Evolutionary conservation across 805 yeast species (phyloP).

Genomic region (Alloascoidea hylecoeti): DNA sequence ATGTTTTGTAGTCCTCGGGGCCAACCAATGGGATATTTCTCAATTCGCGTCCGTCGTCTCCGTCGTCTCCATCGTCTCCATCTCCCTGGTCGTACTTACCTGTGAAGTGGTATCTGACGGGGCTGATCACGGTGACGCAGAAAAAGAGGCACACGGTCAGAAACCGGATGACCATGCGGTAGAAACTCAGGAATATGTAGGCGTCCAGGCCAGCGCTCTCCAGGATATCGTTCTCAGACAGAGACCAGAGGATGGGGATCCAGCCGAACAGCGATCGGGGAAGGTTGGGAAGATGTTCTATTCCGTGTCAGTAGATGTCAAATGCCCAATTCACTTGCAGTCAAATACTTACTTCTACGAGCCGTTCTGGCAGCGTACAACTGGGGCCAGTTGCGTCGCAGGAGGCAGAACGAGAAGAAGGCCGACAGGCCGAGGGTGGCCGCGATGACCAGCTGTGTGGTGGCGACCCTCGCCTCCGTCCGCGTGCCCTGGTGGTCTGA

Average conservation of each 20-base stretch:
- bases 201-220: constrained; percentile 94
- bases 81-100: constrained; percentile 53
- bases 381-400: constrained; percentile 64
- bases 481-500: no score
- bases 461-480: constrained; percentile 51
- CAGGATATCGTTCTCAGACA: constrained; percentile 63
- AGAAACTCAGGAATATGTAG: constrained; percentile 79
- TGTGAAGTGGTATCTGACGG: constrained; percentile 70
- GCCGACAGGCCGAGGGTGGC: constrained; percentile 53
- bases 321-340: constrained; percentile 20
- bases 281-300: constrained; percentile 39
- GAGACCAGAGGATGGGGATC: constrained; percentile 51
- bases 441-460: constrained; percentile 69
- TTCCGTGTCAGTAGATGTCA: neutral
- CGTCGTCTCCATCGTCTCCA: constrained; percentile 10
- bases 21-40: no score
- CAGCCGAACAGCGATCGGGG: constrained; percentile 64
- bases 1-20: constrained; percentile 34
- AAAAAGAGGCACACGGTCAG: constrained; percentile 50
- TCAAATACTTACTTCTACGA: constrained; percentile 25
- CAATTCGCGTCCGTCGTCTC: neutral
- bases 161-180: constrained; percentile 72
- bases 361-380: constrained; percentile 71
- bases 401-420: constrained; percentile 50
- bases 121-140: constrained; percentile 67